phyloP scores from a whole-genome alignment of 768 basidiomycete genomes.

The Lactifluus volemus region DNA sequence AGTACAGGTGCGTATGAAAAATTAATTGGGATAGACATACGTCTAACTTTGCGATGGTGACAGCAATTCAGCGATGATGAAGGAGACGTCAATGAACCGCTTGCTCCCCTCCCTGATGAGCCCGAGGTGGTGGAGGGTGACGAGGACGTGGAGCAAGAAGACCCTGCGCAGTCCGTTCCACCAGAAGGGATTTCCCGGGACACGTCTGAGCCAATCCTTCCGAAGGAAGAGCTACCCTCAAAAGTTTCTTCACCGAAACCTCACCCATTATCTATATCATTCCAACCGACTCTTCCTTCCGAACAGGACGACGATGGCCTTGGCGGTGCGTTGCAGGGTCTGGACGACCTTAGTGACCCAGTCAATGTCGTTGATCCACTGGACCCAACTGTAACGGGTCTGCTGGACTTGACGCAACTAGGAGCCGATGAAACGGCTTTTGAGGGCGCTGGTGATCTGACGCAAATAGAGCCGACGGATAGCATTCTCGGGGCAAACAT shows the following conservation, averaged over 20 bases:
- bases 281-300: slow-evolving; percentile 36
- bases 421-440: slow-evolving; percentile 57
- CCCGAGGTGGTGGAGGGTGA: slow-evolving; percentile 68
- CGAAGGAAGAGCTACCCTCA: slow-evolving; percentile 40
- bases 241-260: slow-evolving; percentile 65
- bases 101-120: slow-evolving; percentile 72
- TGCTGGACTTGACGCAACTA: slow-evolving; percentile 54
- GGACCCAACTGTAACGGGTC: slow-evolving; percentile 24
- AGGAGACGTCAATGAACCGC: slow-evolving; percentile 66
- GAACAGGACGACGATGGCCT: slow-evolving; percentile 27
- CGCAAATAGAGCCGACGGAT: slow-evolving; percentile 46
- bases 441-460: slow-evolving; percentile 44
- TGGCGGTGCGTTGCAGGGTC: slow-evolving; percentile 47
- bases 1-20: slow-evolving; percentile 45
- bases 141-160: slow-evolving; percentile 70
- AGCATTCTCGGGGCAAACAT: slow-evolving; percentile 49
- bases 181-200: slow-evolving; percentile 33
- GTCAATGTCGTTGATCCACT: slow-evolving; percentile 21
- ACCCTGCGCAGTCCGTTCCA: slow-evolving; percentile 34
- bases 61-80: slow-evolving; percentile 89
- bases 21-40: background rate
- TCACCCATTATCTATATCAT: slow-evolving; percentile 48
- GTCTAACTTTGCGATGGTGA: background rate
- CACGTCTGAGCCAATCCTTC: slow-evolving; percentile 30
- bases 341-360: slow-evolving; percentile 41